Conservation (phyloP, 148 eudicot species). For the Vaccinium myrtillus region DNA sequence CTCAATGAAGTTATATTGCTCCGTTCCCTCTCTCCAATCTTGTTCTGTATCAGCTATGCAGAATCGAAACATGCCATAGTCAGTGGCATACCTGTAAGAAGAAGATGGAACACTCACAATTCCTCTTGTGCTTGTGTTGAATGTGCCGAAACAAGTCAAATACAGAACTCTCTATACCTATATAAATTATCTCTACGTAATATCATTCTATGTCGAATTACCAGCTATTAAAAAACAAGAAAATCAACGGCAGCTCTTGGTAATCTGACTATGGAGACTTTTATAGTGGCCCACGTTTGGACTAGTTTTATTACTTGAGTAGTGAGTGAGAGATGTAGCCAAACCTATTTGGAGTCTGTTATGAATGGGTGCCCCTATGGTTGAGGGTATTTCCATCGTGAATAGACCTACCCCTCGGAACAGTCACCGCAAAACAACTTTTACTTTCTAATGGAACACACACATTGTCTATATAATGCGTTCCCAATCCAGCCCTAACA, state of each 20-base stretch:
- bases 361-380: neutral
- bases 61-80: conserved; percentile 77
- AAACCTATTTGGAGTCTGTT: neutral
- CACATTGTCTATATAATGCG: neutral
- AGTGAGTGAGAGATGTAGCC: neutral
- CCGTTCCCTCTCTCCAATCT: conserved; percentile 68
- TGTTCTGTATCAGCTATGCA: conserved; percentile 66
- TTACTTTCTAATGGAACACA: neutral
- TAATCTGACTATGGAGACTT: neutral
- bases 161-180: neutral
- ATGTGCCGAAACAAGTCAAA: conserved; percentile 2
- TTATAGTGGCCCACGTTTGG: neutral
- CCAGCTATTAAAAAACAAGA: neutral
- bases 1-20: conserved; percentile 62
- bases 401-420: neutral
- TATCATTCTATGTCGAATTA: neutral
- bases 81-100: conserved; percentile 56
- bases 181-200: neutral
- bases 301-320: neutral
- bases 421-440: neutral
- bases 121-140: neutral
- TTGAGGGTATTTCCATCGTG: neutral
- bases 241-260: neutral
- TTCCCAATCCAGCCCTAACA: neutral
- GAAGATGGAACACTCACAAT: neutral